Conservation (phyloP, 1,284 basidiomycete genomes). For the Ganoderma meredithae region DNA sequence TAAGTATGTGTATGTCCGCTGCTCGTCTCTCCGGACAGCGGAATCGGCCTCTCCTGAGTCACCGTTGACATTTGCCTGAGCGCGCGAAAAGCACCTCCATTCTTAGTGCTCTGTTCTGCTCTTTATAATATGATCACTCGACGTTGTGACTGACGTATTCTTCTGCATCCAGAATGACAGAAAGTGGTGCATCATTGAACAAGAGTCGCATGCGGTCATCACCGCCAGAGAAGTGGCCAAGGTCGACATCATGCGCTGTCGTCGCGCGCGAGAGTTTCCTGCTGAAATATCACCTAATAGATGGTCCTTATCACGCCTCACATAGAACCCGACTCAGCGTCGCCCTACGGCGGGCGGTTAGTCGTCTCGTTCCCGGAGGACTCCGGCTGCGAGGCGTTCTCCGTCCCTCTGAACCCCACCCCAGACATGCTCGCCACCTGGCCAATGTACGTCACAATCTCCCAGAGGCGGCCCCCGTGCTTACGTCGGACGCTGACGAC, state of each 20-base stretch:
- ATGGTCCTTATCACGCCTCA: slow-evolving; percentile 71
- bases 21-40: too few relatives aligned
- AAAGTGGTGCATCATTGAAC: slow-evolving; percentile 72
- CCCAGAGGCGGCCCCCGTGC: neutral
- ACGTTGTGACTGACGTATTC: neutral
- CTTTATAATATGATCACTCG: too few relatives aligned
- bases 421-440: slow-evolving; percentile 56
- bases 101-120: too few relatives aligned
- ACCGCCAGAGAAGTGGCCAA: slow-evolving; percentile 71
- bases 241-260: slow-evolving; percentile 43
- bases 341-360: slow-evolving; percentile 56
- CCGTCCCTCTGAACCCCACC: slow-evolving; percentile 63
- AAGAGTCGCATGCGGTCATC: slow-evolving; percentile 56
- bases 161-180: slow-evolving; percentile 63
- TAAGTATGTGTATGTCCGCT: slow-evolving; percentile 48
- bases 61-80: too few relatives aligned
- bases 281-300: slow-evolving; percentile 43
- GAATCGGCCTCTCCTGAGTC: too few relatives aligned
- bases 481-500: neutral
- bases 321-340: slow-evolving; percentile 54
- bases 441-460: slow-evolving; percentile 54
- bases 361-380: slow-evolving; percentile 64
- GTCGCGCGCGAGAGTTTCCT: neutral
- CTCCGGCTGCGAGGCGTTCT: slow-evolving; percentile 61
- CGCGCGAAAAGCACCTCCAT: neutral